Percentiles rank a stretch among this genome's conserved stretches.
Evolutionary conservation across 2,329 filamentous ascomycete genomes (phyloP).

Genomic region (Pleoardoris graminearum): DNA sequence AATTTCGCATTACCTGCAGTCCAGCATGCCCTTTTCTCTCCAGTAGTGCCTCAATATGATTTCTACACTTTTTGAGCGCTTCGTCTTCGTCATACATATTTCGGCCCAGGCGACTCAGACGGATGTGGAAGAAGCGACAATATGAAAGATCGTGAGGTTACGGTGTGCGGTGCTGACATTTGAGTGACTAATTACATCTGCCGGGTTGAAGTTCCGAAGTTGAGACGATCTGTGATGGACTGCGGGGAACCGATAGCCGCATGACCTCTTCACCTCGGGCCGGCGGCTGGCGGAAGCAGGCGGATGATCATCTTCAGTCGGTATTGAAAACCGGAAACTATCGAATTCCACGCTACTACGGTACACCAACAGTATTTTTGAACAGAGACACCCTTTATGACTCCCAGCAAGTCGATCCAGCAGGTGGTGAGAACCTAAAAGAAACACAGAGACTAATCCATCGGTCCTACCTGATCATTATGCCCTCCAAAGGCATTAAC

Average conservation of each 20-base stretch:
- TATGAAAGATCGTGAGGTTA: not conserved
- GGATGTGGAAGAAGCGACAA: not conserved
- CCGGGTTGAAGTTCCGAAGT: no score
- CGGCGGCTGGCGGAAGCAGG: not conserved
- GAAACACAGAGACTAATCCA: not conserved
- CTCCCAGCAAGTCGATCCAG: not conserved
- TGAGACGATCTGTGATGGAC: no score
- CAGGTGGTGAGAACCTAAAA: not conserved
- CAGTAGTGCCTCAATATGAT: constrained; percentile 15
- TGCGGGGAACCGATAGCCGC: constrained; percentile 11
- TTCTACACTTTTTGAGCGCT: constrained; percentile 11
- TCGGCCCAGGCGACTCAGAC: not conserved
- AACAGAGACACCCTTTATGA: not conserved
- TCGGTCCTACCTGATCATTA: no score
- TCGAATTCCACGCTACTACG: not conserved
- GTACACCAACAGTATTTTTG: not conserved
- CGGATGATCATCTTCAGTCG: not conserved
- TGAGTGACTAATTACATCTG: not conserved
- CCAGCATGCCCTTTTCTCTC: constrained; percentile 3
- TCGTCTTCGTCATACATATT: not conserved
- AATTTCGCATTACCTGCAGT: constrained; percentile 5
- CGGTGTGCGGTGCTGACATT: no score
- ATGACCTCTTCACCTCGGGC: not conserved
- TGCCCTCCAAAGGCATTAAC: constrained; percentile 1
- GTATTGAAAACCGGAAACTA: not conserved